phyloP scores from a whole-genome alignment of 257 asterid genomes.

The Plantago major region DNA sequence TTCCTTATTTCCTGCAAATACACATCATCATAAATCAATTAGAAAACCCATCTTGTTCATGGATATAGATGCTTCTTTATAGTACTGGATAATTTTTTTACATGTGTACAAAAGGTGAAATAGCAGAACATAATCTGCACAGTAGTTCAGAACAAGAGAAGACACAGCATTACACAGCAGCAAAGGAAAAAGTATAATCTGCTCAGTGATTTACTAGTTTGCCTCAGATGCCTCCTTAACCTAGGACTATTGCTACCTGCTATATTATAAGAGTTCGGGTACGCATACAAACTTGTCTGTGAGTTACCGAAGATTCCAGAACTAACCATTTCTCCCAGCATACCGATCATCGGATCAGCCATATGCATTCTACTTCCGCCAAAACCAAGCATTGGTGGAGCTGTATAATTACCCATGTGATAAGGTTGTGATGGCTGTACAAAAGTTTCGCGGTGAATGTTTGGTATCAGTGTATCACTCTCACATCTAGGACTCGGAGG shows the following conservation, averaged over 20 bases:
- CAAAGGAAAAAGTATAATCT: constrained; percentile 56
- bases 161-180: constrained; percentile 57
- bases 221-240: constrained; percentile 41
- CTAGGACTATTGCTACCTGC: constrained; percentile 44
- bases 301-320: constrained; percentile 51
- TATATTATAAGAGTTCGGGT: constrained; percentile 26
- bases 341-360: constrained; percentile 46
- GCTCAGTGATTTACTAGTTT: constrained; percentile 50
- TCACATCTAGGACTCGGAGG: constrained; percentile 45
- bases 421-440: too few relatives aligned
- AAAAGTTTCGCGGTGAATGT: too few relatives aligned
- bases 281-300: constrained; percentile 29
- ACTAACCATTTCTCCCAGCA: constrained; percentile 60
- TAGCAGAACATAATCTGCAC: too few relatives aligned
- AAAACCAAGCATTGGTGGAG: constrained; percentile 19
- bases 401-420: constrained; percentile 1
- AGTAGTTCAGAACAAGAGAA: constrained; percentile 42
- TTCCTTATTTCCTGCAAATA: too few relatives aligned
- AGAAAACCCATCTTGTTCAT: too few relatives aligned
- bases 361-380: constrained; percentile 23
- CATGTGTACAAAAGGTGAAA: too few relatives aligned
- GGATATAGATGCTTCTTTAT: too few relatives aligned
- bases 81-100: too few relatives aligned
- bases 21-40: too few relatives aligned
- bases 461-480: not conserved